Conservation (phyloP, 441 rosid species). For the Gossypium aridum region DNA sequence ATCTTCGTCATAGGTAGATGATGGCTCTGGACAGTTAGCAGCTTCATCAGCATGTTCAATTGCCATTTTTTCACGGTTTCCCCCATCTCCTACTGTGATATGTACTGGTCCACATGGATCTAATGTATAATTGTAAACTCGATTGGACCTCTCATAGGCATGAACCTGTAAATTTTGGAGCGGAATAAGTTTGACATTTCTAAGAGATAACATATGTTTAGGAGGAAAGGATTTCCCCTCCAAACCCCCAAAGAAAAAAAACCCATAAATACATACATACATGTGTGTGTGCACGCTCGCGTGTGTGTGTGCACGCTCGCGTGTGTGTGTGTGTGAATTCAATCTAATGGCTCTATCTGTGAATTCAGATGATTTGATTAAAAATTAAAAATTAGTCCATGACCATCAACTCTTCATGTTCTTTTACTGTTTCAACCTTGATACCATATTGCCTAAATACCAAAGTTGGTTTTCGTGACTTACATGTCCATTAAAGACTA, state of each 20-base stretch:
- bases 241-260: not conserved
- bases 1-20: constrained; percentile 28
- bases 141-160: constrained; percentile 64
- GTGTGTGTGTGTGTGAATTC: no score
- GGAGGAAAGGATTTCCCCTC: not conserved
- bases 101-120: constrained; percentile 61
- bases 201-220: not conserved
- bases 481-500: constrained; percentile 55
- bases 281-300: no score
- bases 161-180: constrained; percentile 32
- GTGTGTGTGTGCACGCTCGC: no score
- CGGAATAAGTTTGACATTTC: not conserved
- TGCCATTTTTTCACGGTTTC: constrained; percentile 57
- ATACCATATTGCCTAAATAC: not conserved
- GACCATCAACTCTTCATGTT: not conserved
- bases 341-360: not conserved
- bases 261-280: not conserved
- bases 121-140: constrained; percentile 45
- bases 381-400: not conserved
- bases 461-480: constrained; percentile 12
- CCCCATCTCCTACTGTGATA: constrained; percentile 54
- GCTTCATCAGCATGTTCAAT: constrained; percentile 47
- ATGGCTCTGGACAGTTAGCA: constrained; percentile 55
- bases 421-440: not conserved
- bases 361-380: not conserved